Base-by-base conservation (phyloP, 441 rosid genomes). In the Arabidopsis hybrid region DNA sequence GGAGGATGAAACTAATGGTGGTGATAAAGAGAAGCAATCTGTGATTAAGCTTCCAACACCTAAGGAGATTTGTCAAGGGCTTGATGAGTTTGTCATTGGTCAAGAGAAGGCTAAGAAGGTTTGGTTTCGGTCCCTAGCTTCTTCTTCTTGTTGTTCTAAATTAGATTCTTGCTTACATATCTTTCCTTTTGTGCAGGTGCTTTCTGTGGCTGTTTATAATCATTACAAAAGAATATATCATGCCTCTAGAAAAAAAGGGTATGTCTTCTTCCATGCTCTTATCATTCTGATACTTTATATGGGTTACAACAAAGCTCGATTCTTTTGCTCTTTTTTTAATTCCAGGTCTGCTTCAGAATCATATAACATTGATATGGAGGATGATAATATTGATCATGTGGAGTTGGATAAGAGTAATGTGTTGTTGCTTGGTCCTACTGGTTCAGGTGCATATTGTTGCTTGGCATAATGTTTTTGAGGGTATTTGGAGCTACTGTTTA, bases 401-500 rank as follows among this genome's bases (percentile, higher is more conserved):
- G 91, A 89, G 82, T 74, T 89, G 81, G 91, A 89, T 80, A 89
- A 87, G 85, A 89, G 91, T 78, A 89, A 85, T 78, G 89, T 89
- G 50, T 79, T 89, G 38, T 73, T 89, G 79, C 78, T 87, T 79
- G 94, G 94, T 60, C 94, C 91, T 50, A 89, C 94, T 73, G 94
- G 94, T 76, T 89, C 94, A 78, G 94, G 94, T 87, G 78, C 76
- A n/a, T 50, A 32, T 38, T 34, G 8, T 10, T 62, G 59, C 76
- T 74, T 51, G 17, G 26, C 29, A 10, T 53, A 32, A 2, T 39
- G 31, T 16, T 66, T 57, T 4, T 56, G 10, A 68, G 5, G 26
- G 2, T 63, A n/a, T 4, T 50, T 10, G 51, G 13, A 49, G 63
- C 38, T 67, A 10, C 42, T 57, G 50, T 68, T 75, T 66, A 40